Evolutionary conservation across 805 yeast species (phyloP).

Genomic region (Lachancea sp.): DNA sequence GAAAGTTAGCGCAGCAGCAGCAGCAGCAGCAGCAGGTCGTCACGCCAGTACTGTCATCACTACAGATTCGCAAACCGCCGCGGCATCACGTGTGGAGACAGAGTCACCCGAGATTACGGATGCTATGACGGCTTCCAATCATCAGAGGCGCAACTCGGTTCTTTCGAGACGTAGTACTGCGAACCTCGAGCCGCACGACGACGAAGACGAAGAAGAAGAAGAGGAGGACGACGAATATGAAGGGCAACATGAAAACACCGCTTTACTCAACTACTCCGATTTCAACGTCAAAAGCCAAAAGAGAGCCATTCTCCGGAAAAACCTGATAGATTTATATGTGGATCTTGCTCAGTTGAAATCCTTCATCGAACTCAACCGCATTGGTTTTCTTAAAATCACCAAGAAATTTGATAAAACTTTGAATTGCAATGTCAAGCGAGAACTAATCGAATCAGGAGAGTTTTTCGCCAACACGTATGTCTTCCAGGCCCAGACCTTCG

Average conservation of each 20-base stretch:
- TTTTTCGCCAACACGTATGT: constrained; percentile 47
- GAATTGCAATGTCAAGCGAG: constrained; percentile 45
- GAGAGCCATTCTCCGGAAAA: constrained; percentile 60
- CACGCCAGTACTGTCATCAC: background rate
- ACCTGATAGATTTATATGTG: constrained; percentile 58
- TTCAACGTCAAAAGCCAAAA: constrained; percentile 45
- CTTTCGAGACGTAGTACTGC: constrained; percentile 3
- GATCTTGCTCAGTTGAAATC: constrained; percentile 76
- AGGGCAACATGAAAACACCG: constrained; percentile 40
- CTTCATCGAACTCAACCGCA: constrained; percentile 72
- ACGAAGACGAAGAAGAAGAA: constrained; percentile 28
- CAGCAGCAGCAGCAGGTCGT: constrained; percentile 12
- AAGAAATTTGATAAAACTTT: constrained; percentile 86
- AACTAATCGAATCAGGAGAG: constrained; percentile 39
- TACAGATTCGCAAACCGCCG: background rate
- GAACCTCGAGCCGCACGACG: background rate
- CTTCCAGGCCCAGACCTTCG: constrained; percentile 46
- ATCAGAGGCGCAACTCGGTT: constrained; percentile 4
- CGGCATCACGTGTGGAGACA: background rate
- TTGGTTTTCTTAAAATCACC: constrained; percentile 80
- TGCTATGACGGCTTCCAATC: background rate
- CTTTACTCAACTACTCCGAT: constrained; percentile 44
- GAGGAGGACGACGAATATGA: constrained; percentile 37
- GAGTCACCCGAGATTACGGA: background rate
- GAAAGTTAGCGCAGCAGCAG: constrained; percentile 23